phyloP scores from a whole-genome alignment of 73 alveolate genomes.

The Durusdinium trenchii region DNA sequence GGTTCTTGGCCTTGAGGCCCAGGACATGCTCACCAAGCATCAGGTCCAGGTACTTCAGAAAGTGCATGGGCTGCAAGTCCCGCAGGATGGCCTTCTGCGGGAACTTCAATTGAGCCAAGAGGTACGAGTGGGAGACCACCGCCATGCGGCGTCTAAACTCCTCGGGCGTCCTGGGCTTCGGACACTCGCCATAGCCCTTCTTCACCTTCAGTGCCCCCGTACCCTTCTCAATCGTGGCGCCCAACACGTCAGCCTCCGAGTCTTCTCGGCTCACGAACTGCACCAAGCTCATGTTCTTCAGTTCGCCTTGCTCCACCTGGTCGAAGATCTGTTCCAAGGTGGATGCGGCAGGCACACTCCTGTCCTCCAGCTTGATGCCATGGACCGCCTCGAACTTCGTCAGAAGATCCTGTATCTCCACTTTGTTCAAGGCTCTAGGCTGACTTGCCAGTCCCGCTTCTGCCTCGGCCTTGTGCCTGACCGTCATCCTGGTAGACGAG shows the following conservation, averaged over 20 bases:
- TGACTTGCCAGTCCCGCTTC: not conserved
- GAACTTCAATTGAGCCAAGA: not conserved
- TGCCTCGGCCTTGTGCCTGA: slow-evolving; percentile 1
- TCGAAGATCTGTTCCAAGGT: not conserved
- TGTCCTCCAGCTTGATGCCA: not conserved
- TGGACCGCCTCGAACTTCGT: not conserved
- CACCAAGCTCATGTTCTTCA: not conserved
- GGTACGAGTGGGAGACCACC: not conserved
- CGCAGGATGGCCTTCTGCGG: not conserved
- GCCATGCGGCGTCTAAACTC: not conserved
- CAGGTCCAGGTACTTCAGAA: not conserved
- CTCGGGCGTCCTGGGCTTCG: not conserved
- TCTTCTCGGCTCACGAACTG: not conserved
- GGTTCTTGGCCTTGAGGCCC: not conserved
- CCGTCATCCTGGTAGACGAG: not conserved
- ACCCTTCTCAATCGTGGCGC: not conserved
- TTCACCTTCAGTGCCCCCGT: not conserved
- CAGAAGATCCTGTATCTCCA: not conserved
- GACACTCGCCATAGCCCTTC: not conserved
- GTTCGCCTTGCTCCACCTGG: not conserved
- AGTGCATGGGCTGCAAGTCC: not conserved
- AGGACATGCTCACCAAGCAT: slow-evolving; percentile 1
- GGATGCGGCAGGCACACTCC: not conserved
- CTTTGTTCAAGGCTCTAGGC: not conserved
- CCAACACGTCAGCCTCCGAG: not conserved